Conservation (phyloP, 306 rosid genomes). For the Comarum palustre region DNA sequence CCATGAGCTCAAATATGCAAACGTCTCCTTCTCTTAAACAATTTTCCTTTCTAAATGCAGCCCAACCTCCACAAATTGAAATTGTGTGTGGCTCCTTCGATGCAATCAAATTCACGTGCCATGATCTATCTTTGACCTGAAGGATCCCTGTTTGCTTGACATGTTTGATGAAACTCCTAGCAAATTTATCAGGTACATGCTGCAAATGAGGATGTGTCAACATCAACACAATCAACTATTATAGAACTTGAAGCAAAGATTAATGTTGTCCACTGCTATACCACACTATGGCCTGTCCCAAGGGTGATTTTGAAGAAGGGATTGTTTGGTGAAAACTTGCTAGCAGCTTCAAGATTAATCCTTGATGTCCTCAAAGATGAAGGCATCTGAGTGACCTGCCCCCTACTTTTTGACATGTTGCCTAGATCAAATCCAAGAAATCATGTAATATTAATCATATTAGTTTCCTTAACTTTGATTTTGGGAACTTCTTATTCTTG, state of each 20-base stretch:
- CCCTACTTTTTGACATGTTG: too few species aligned
- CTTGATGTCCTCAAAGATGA: neutral
- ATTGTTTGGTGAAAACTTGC: neutral
- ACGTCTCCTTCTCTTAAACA: conserved; percentile 1
- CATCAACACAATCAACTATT: neutral
- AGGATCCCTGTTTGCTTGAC: neutral
- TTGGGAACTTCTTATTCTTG: neutral
- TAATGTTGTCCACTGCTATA: neutral
- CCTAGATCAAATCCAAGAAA: neutral
- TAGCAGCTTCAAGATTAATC: conserved; percentile 10
- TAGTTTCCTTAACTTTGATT: neutral
- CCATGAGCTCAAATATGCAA: neutral
- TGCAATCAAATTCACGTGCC: neutral
- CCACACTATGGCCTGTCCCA: neutral
- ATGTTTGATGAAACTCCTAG: neutral
- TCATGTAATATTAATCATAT: neutral
- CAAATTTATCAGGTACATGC: neutral
- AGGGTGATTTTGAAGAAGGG: conserved; percentile 1
- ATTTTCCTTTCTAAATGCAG: neutral
- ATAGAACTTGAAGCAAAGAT: neutral
- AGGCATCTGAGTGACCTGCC: neutral
- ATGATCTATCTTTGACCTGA: conserved; percentile 1
- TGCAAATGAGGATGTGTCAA: neutral
- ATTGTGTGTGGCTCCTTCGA: neutral
- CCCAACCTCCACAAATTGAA: neutral